A percentile compares a stretch with the other conserved stretches of the same genome.
These are phyloP conservation scores for Spiromyces aspiralis DNA, from an alignment of 371 early-diverging fungal genomes.

Conservation along the genomic window DNA sequence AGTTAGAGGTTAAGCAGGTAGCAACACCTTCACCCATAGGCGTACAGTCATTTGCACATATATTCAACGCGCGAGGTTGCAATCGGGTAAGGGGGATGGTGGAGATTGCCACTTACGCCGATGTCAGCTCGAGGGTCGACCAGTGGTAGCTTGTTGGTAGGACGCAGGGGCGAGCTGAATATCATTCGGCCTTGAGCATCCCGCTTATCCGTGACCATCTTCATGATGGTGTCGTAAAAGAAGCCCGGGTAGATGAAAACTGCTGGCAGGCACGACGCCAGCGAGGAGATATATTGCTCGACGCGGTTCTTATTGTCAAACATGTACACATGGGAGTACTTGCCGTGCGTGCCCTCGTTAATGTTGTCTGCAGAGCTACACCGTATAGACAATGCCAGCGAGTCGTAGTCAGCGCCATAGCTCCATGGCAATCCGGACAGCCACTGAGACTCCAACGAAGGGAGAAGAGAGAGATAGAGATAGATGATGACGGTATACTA, in stretches of 20 bases:
- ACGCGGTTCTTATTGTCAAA: conserved; percentile 14
- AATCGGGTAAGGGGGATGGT: background rate
- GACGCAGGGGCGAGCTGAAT: conserved; percentile 4
- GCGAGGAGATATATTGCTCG: conserved; percentile 11
- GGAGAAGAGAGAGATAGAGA: too few species aligned
- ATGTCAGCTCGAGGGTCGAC: conserved; percentile 8
- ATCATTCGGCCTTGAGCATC: conserved; percentile 8
- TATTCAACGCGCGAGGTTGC: too few species aligned
- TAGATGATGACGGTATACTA: too few species aligned
- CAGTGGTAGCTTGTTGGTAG: conserved; percentile 5
- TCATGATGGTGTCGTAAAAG: conserved; percentile 11
- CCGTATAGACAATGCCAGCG: too few species aligned
- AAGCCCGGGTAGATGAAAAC: conserved; percentile 5
- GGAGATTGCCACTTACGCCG: conserved; percentile 1
- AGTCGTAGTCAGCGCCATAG: too few species aligned
- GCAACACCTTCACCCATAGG: too few species aligned
- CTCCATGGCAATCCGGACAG: too few species aligned
- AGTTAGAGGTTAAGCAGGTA: too few species aligned
- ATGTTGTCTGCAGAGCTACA: conserved; percentile 11
- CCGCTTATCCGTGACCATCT: conserved; percentile 1
- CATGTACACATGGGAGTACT: conserved; percentile 4
- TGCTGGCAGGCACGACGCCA: conserved; percentile 2
- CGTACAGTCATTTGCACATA: too few species aligned
- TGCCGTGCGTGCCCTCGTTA: conserved; percentile 5
- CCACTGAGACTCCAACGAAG: too few species aligned